phyloP scores from a whole-genome alignment of 2,329 filamentous ascomycete species.

The Sporothrix humicola region DNA sequence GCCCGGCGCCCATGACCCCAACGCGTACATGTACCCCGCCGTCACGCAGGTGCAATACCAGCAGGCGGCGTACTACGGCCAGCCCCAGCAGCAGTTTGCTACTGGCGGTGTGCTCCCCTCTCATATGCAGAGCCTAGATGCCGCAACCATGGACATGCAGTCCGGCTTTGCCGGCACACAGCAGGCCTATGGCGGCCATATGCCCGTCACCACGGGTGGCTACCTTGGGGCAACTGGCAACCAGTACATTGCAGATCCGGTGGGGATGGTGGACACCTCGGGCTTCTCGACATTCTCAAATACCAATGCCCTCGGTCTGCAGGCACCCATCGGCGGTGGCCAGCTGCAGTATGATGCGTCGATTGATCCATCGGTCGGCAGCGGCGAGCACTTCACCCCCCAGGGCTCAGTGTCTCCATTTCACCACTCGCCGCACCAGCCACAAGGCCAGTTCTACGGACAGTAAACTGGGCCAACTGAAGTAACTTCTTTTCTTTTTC shows the following conservation, averaged over 20 bases:
- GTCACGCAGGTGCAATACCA: constrained; percentile 37
- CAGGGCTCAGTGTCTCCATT: constrained; percentile 54
- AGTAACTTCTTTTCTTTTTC: not conserved
- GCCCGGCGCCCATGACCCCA: constrained; percentile 34
- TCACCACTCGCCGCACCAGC: constrained; percentile 50
- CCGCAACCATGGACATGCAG: constrained; percentile 31
- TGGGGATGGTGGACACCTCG: constrained; percentile 44
- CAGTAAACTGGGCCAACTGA: constrained; percentile 18
- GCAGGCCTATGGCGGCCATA: constrained; percentile 40
- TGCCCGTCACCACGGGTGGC: constrained; percentile 44
- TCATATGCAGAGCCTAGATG: constrained; percentile 40
- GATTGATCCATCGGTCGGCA: constrained; percentile 43
- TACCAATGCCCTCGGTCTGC: constrained; percentile 49
- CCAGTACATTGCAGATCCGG: constrained; percentile 44
- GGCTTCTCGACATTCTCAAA: constrained; percentile 44
- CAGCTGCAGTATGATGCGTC: constrained; percentile 46
- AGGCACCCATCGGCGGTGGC: constrained; percentile 40
- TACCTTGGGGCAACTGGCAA: constrained; percentile 38
- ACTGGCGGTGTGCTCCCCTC: constrained; percentile 28
- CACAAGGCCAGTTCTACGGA: constrained; percentile 41
- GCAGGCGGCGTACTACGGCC: constrained; percentile 35
- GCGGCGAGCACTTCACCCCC: constrained; percentile 47
- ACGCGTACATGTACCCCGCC: constrained; percentile 28
- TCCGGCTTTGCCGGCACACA: constrained; percentile 35
- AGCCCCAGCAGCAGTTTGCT: constrained; percentile 31